Evolutionary conservation across 345 rosid species (phyloP).

Genomic region (Streptanthus diversifolius): DNA sequence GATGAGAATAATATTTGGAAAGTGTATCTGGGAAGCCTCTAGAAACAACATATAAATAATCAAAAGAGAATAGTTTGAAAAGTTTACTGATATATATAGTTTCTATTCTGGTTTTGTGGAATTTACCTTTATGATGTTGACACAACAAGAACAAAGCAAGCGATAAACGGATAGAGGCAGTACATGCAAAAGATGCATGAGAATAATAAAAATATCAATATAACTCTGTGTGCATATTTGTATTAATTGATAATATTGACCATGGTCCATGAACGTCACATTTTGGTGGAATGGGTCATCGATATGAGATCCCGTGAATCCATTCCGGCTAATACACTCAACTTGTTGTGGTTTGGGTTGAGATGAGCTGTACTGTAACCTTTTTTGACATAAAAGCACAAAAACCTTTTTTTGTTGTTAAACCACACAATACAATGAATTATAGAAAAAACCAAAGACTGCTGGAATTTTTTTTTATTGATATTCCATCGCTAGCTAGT

Average conservation of each 20-base stretch:
- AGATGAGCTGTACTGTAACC: background rate
- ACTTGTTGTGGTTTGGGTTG: background rate
- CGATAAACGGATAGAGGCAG: background rate
- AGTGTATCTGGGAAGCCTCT: slow-evolving; percentile 17
- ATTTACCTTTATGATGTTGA: slow-evolving; percentile 3
- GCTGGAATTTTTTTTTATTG: background rate
- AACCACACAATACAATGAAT: background rate
- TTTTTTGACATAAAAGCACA: too few relatives aligned
- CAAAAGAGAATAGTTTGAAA: background rate
- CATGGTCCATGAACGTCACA: background rate
- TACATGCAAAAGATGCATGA: slow-evolving; percentile 1
- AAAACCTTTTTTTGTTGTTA: too few relatives aligned
- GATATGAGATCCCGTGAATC: background rate
- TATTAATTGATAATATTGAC: background rate
- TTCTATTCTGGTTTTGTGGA: slow-evolving; percentile 3
- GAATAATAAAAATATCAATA: background rate
- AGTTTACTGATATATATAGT: background rate
- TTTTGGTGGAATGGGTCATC: slow-evolving; percentile 11
- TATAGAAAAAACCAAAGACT: background rate
- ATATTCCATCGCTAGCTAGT: too few relatives aligned
- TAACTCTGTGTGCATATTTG: background rate
- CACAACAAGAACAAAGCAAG: background rate
- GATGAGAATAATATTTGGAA: slow-evolving; percentile 4
- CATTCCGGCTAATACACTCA: background rate
- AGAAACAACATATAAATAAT: background rate